Evolutionary conservation across 2,329 filamentous ascomycete genomes (phyloP).

Genomic region (Paraphaeosphaeria sporulosa): DNA sequence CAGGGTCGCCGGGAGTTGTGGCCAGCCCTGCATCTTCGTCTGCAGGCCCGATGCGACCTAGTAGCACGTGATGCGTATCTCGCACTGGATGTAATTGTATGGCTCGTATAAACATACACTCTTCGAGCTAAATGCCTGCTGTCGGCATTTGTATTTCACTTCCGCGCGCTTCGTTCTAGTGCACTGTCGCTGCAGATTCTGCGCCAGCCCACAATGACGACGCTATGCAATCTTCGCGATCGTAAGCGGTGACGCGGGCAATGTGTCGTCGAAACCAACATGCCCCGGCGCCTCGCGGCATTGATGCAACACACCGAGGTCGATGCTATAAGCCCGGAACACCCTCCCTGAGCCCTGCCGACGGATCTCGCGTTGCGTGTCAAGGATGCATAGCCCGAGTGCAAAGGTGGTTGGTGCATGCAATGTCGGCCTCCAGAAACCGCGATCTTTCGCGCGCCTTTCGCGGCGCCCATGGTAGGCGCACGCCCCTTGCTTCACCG

Average conservation of each 20-base stretch:
- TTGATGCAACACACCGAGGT: background rate
- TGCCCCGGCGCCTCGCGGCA: slow-evolving; percentile 1
- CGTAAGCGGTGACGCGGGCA: slow-evolving; percentile 3
- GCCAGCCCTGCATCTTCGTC: slow-evolving; percentile 8
- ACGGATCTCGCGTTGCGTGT: background rate
- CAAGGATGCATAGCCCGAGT: background rate
- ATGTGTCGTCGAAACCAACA: slow-evolving; percentile 6
- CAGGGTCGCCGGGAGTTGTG: slow-evolving; percentile 8
- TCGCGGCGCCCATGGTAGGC: background rate
- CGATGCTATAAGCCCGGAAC: background rate
- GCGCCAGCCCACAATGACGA: background rate
- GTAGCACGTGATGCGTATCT: slow-evolving; percentile 7
- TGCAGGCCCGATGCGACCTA: background rate
- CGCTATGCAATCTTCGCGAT: background rate
- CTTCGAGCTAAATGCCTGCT: background rate
- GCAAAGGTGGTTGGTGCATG: background rate
- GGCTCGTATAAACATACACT: too few species aligned
- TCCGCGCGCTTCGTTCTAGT: background rate
- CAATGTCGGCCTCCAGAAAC: background rate
- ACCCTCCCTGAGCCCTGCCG: too few species aligned
- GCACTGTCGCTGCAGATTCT: background rate
- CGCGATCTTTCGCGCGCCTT: background rate
- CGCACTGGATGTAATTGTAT: too few species aligned
- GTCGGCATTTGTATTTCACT: background rate
- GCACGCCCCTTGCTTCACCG: background rate